These are phyloP conservation scores for Aspergillus luchuensis DNA, from an alignment of 2,329 filamentous ascomycete genomes.

Conservation along the genomic window DNA sequence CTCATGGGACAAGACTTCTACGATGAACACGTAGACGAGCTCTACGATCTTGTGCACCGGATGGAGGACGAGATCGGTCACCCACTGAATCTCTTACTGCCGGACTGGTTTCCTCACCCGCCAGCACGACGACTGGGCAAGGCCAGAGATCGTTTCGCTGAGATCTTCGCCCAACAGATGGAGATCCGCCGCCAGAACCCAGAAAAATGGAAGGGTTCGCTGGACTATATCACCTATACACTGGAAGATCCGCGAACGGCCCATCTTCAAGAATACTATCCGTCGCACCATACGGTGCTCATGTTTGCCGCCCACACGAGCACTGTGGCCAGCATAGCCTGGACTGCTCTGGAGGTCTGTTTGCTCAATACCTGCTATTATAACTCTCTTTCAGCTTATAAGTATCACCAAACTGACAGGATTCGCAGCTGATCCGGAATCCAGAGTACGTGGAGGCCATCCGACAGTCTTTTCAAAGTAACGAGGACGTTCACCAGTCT, in stretches of 20 bases:
- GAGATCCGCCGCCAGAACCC: neutral
- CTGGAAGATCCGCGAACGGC: constrained; percentile 5
- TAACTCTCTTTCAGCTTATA: neutral
- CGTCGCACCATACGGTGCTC: constrained; percentile 3
- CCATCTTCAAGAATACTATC: constrained; percentile 3
- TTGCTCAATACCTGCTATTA: too few relatives aligned
- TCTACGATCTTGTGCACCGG: constrained; percentile 2
- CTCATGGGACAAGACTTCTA: constrained; percentile 9
- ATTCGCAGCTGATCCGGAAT: neutral
- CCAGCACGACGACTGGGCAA: neutral
- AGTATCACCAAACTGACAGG: neutral
- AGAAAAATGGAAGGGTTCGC: constrained; percentile 1
- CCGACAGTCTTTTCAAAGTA: neutral
- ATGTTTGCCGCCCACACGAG: constrained; percentile 12
- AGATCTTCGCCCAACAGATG: neutral
- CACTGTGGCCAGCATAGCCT: constrained; percentile 8
- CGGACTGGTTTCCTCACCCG: neutral
- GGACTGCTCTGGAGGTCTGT: constrained; percentile 7
- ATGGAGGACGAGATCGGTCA: constrained; percentile 4
- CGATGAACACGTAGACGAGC: constrained; percentile 5
- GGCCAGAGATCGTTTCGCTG: neutral
- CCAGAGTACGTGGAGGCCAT: neutral
- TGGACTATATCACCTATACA: constrained; percentile 10
- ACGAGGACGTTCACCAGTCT: neutral
- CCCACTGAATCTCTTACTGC: neutral